These are phyloP conservation scores for Fusarium equiseti DNA, from an alignment of 2,329 filamentous ascomycete genomes.

Conservation along the genomic window DNA sequence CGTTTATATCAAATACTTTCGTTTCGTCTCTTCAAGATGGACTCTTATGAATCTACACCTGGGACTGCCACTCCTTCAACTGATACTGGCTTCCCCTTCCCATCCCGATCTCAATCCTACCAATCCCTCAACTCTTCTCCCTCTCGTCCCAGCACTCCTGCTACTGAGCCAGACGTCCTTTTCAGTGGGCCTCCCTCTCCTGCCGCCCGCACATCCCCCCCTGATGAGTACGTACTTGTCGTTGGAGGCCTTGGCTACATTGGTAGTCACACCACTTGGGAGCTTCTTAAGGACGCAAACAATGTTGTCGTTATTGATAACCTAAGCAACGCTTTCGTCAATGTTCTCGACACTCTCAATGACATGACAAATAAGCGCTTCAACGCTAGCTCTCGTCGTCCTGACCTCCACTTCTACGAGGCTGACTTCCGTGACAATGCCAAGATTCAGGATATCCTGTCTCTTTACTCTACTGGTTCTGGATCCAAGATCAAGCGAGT, in stretches of 20 bases:
- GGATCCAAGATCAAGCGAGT: slow-evolving; percentile 54
- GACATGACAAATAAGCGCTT: slow-evolving; percentile 5
- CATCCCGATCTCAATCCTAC: not conserved
- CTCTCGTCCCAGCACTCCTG: slow-evolving; percentile 1
- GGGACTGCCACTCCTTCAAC: not conserved
- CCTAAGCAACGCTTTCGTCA: slow-evolving; percentile 1
- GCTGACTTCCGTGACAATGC: slow-evolving; percentile 7
- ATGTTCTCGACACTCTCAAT: slow-evolving; percentile 4
- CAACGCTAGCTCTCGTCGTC: not conserved
- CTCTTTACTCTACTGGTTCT: not conserved
- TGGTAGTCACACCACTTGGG: slow-evolving; percentile 10
- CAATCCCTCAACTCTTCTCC: not conserved
- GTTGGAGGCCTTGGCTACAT: slow-evolving; percentile 19
- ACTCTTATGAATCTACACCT: not conserved
- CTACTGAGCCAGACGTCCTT: not conserved
- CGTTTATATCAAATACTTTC: not conserved
- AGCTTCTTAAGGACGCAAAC: not conserved
- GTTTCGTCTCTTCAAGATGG: not conserved
- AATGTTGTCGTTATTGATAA: slow-evolving; percentile 10
- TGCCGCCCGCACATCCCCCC: fast-evolving
- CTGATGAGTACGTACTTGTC: slow-evolving; percentile 4
- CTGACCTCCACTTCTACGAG: slow-evolving; percentile 14
- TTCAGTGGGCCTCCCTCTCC: not conserved
- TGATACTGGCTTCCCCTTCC: not conserved
- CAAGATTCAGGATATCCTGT: not conserved